Evolutionary conservation across 2,329 filamentous ascomycete genomes (phyloP), one percentile per base, ranked within the genome.

Genomic region (Amphichorda felina): DNA sequence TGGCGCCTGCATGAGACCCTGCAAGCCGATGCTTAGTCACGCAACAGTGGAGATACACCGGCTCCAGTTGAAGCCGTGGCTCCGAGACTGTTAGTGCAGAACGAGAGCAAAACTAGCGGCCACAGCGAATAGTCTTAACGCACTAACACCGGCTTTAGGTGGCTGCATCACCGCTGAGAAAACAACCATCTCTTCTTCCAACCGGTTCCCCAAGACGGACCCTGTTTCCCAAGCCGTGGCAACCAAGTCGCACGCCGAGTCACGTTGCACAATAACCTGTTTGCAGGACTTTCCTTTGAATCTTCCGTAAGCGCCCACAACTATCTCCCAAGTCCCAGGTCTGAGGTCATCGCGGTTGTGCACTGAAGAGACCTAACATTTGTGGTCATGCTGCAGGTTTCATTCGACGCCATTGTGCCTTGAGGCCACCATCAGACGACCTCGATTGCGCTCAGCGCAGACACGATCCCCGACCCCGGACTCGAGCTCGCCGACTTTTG

Each of bases 151-250:
- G 13, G 13, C 13, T 29, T 13, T 29, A 13, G 13, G 6, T 29
- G 27, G 13, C 27, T 14, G 27, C 27, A 35, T 24, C 25, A 35
- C 25, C n/a, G 16, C 21, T 24, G 35, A 31, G 35, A 36, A 36
- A 36, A 36, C 35, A 27, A 36, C 35, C 35, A 36, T 11, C 24
- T 21, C 28, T 16, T 36, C 35, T 32, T 22, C n/a, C n/a, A 17
- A 16, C 29, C 29, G 29, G 7, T 19, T 14, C 18, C 15, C 29
- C 16, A 18, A 15, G 16, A 15, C 29, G 15, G 15, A 17, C n/a
- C 7, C 14, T 17, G 15, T 3, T 24, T 13, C 16, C 17, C 13
- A 18, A 18, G 29, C 16, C 29, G 29, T 18, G 29, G 29, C 29
- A 31, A 31, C 29, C 29, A 15, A 17, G 29, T 31, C 29, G 16